These are phyloP conservation scores for Ceratocystiopsis sp. DNA, from an alignment of 2,329 filamentous ascomycete species.

Conservation along the genomic window DNA sequence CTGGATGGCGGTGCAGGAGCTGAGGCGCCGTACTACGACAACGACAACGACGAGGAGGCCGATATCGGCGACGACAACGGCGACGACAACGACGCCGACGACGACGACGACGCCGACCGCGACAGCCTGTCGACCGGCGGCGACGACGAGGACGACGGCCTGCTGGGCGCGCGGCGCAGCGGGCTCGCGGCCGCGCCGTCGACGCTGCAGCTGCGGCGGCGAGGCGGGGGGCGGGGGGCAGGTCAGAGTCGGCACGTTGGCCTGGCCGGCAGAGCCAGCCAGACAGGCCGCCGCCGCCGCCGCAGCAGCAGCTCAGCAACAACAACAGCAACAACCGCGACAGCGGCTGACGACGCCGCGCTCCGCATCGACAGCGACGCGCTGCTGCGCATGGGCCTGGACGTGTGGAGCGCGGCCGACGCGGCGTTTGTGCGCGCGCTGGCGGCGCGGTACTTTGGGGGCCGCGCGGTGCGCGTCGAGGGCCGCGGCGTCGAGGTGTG, in stretches of 20 bases:
- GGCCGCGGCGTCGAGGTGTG: constrained; percentile 59
- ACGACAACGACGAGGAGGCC: constrained; percentile 21
- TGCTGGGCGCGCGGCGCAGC: constrained; percentile 4
- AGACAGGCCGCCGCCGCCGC: constrained; percentile 1
- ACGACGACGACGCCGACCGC: constrained; percentile 1
- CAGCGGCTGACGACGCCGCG: constrained; percentile 14
- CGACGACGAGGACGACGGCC: constrained; percentile 1
- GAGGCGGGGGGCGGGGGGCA: not conserved
- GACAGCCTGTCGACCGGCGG: not conserved
- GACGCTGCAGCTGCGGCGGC: constrained; percentile 2
- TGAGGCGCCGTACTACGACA: constrained; percentile 10
- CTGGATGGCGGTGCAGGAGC: constrained; percentile 16
- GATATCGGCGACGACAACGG: constrained; percentile 8
- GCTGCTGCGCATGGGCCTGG: constrained; percentile 55
- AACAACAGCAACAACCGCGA: constrained; percentile 16
- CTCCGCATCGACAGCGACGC: constrained; percentile 47
- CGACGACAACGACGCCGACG: constrained; percentile 2
- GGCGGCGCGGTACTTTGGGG: constrained; percentile 46
- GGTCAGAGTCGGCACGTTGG: not conserved
- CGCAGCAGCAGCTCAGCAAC: not conserved
- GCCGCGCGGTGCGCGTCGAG: constrained; percentile 40
- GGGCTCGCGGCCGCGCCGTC: constrained; percentile 2
- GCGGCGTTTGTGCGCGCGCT: constrained; percentile 50
- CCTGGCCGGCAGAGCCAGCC: not conserved
- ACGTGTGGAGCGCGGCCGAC: constrained; percentile 58